Base-by-base conservation (phyloP, 2,329 filamentous ascomycete species). In the Fusarium tricinctum region DNA sequence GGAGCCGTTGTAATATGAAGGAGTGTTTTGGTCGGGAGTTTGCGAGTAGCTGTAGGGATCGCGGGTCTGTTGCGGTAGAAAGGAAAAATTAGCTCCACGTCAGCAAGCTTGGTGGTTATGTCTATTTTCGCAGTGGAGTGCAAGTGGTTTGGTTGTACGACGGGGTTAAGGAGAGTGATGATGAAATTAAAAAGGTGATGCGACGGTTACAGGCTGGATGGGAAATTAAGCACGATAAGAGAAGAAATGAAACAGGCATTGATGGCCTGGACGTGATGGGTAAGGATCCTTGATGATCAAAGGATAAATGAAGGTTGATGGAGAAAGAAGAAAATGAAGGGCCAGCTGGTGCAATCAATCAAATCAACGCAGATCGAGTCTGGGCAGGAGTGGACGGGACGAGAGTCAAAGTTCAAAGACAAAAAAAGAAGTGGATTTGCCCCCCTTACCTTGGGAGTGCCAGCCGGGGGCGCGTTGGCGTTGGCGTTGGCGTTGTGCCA, bases 1-100 rank as follows among this genome's bases (percentile, higher is more conserved):
- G 71, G 76, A 76, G 63, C 80, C 79, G 80, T 83, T 84, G 76
- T 83, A 83, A 69, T 86, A 87, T 10, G 28, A 30, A 46, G 77
- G 60, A 51, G 77, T 74, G 58, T 75, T 79, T 43, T 83, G 78
- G 60, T 86, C 84, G 65, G 77, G 74, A 42, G 82, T 62, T 67
- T 78, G 77, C 47, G 81, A 74, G 75, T 86, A 85, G 57, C 75
- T 77, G 78, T 86, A 87, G 32, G 82, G 75, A 69, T 88, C 86
- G 75, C 81, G 85, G 74, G 79, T 77, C 84, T 86, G 75, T 58
- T 58, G 55, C 59, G 55, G 60, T 46, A 66, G 66, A 68, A 69
- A 49, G 57, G 51, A 72, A 72, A 73, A 64, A 71, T 74, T 71
- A 69, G 66, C 66, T 68, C 58, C 62, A 70, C 59, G 74, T 74